A percentile compares a stretch with the other conserved stretches of the same genome.
phyloP scores from a whole-genome alignment of 2,329 filamentous ascomycete genomes.

The Diaporthe destruens region DNA sequence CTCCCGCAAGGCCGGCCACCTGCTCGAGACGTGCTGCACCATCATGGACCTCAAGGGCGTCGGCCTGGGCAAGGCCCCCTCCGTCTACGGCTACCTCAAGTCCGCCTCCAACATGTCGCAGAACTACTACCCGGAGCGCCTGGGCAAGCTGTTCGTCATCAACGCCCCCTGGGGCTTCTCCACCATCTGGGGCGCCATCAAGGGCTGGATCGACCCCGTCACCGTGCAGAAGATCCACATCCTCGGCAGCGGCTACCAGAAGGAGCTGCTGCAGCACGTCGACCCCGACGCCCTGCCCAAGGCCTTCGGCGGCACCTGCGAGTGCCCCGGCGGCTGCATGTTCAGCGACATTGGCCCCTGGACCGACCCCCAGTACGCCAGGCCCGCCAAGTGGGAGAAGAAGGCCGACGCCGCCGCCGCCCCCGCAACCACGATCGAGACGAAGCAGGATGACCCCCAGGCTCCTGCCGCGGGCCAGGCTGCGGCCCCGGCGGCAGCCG shows the following conservation, averaged over 20 bases:
- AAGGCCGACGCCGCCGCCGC: constrained; percentile 52
- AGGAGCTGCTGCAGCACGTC: constrained; percentile 86
- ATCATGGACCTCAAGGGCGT: constrained; percentile 99
- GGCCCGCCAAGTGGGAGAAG: constrained; percentile 74
- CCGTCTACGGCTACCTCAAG: constrained; percentile 89
- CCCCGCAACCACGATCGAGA: constrained; percentile 45
- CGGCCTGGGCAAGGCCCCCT: constrained; percentile 81
- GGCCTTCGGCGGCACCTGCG: constrained; percentile 85
- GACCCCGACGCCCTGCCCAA: constrained; percentile 91
- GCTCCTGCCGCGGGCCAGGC: constrained; percentile 46
- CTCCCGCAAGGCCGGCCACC: constrained; percentile 88
- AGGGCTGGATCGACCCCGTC: constrained; percentile 95
- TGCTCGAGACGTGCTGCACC: constrained; percentile 97
- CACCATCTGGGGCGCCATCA: constrained; percentile 85
- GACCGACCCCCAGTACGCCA: constrained; percentile 78
- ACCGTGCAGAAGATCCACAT: constrained; percentile 97
- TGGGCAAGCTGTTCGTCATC: constrained; percentile 97
- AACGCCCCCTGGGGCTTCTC: constrained; percentile 98
- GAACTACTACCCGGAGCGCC: constrained; percentile 98
- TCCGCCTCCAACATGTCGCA: constrained; percentile 91
- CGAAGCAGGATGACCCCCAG: constrained; percentile 52
- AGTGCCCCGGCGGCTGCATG: constrained; percentile 85
- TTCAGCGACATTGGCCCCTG: constrained; percentile 93
- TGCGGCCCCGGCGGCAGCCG: constrained; percentile 49
- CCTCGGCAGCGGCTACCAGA: constrained; percentile 83